A percentile compares a stretch with the other conserved stretches of the same genome.
These are phyloP conservation scores for Skeletonema marinoi DNA, from an alignment of 108 stramenopile genomes.

Conservation along the genomic window DNA sequence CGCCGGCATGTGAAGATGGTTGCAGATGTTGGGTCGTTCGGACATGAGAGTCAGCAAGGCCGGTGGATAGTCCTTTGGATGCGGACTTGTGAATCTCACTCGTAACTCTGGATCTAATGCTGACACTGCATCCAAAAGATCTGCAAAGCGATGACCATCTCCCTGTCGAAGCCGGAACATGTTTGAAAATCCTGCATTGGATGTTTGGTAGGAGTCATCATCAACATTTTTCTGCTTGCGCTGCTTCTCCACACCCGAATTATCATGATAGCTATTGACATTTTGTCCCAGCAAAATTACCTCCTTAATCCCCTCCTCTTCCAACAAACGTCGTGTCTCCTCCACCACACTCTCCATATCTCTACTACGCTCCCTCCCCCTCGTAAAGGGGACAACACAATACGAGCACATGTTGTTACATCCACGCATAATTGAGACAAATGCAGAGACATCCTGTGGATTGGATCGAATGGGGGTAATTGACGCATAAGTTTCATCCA, in stretches of 20 bases:
- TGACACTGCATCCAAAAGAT: constrained; percentile 88
- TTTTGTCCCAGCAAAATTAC: constrained; percentile 97
- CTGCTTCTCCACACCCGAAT: constrained; percentile 34
- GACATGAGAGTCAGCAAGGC: constrained; percentile 89
- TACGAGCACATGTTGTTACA: constrained; percentile 98
- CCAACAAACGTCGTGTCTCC: constrained; percentile 72
- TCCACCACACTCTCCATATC: constrained; percentile 87
- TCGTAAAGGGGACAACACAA: constrained; percentile 98
- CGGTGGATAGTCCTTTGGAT: constrained; percentile 98
- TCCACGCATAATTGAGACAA: constrained; percentile 96
- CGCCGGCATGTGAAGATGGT: constrained; percentile 95
- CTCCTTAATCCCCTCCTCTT: constrained; percentile 90
- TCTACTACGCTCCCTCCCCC: constrained; percentile 93
- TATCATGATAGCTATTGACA: constrained; percentile 98
- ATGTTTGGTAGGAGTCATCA: constrained; percentile 59
- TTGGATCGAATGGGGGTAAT: constrained; percentile 86
- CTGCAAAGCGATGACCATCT: constrained; percentile 92
- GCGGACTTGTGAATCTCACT: constrained; percentile 97
- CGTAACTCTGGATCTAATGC: constrained; percentile 90
- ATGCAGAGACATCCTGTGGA: constrained; percentile 73
- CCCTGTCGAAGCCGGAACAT: constrained; percentile 73
- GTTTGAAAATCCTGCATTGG: constrained; percentile 87
- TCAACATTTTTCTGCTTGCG: not conserved
- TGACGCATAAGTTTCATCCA: constrained; percentile 98
- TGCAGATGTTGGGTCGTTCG: constrained; percentile 91